A percentile compares a stretch with the other conserved stretches of the same genome.
Evolutionary conservation across 2,329 filamentous ascomycete species (phyloP).

Genomic region (Hypoxylon sp.): DNA sequence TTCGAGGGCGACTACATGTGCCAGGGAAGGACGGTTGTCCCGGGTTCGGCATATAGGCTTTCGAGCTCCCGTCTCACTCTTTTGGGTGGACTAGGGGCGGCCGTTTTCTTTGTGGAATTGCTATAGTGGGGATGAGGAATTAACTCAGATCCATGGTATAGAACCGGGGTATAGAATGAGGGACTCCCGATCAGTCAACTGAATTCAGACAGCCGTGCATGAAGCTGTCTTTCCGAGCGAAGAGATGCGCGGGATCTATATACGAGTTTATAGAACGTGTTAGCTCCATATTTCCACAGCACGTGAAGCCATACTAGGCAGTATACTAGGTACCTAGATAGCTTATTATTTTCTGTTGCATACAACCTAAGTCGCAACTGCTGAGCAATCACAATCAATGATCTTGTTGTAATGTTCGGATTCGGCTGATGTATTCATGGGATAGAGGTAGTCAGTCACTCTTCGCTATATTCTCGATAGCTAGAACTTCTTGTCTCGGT

Average conservation of each 20-base stretch:
- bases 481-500: not conserved
- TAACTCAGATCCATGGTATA: not conserved
- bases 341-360: not conserved
- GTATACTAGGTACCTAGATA: not conserved
- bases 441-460: not conserved
- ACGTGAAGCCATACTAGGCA: not conserved
- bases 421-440: not conserved
- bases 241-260: not conserved
- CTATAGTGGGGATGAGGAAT: not conserved
- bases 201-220: not conserved
- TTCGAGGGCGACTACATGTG: conserved; percentile 33
- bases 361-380: not conserved
- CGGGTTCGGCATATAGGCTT: conserved; percentile 1
- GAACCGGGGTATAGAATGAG: not conserved
- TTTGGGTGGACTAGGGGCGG: conserved; percentile 7
- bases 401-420: not conserved
- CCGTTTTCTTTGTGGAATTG: conserved; percentile 1
- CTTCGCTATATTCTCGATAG: not conserved
- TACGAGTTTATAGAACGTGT: not conserved
- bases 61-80: conserved; percentile 1
- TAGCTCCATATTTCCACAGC: not conserved
- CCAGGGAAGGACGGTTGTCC: conserved; percentile 27
- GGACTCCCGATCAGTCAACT: not conserved
- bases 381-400: not conserved
- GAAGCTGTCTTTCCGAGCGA: not conserved